Evolutionary conservation across 257 asterid genomes (phyloP), one percentile per base, ranked within the genome.

Genomic region (Solanum pimpinellifolium): DNA sequence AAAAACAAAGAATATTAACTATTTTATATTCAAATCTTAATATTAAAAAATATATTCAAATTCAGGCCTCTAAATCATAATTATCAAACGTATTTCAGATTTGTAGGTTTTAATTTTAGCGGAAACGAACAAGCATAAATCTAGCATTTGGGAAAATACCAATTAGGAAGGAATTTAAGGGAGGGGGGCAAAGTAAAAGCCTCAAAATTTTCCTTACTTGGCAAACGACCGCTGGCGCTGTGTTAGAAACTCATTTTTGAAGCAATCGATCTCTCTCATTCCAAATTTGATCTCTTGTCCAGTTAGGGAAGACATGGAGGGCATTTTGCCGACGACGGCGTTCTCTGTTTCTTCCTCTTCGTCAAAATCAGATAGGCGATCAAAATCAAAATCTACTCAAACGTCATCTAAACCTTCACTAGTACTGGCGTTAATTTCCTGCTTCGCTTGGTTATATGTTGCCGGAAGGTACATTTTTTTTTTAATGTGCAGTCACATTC

Each of bases 391-490:
- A 92, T 86, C 89, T 59, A 21, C 25, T 59, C 95, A 93, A 83
- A 87, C 98, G 60, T 93, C 98, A 66, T 93, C 98, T 0, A 94
- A 90, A 86, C 91, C 97, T 84, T 94, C 98, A 83, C 81, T 95
- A 10, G 23, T 95, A 2, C 42, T 96, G 93, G 93, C 91, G 29
- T 93, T 96, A 86, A 89, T 95, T 52, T 93, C 98, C 49, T 95
- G 98, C 93, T 85, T 96, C 86, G 98, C 98, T 75, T 96, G 99
- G 95, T 96, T 95, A 81, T 96, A 96, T 89, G 90, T 96, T 29
- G 98, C 98, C 42, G 99, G 99, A 87, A 90, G 99, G 99, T 94
- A 78, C 78, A 18, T 18, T 16, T 47, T 25, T 47, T 25, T 12
- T 56, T 39, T 29, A 18, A 31, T 46, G 46, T 81, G 59, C 60